phyloP scores from a whole-genome alignment of 768 basidiomycete species.

The Boletus pseudo-olivaceus region DNA sequence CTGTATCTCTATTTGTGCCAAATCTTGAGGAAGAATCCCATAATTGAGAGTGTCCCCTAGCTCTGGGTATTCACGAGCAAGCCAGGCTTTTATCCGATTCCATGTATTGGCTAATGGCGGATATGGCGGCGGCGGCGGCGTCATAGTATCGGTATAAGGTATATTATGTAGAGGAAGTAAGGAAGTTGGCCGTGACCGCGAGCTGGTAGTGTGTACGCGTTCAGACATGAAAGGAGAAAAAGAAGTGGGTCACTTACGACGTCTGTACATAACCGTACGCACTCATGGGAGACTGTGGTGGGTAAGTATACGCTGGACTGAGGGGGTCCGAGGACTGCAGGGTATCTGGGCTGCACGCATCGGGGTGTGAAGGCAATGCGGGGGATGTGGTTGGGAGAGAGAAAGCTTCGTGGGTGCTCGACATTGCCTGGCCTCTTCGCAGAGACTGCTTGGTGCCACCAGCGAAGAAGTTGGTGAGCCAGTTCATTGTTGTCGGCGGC shows the following conservation, averaged over 20 bases:
- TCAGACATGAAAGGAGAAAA: constrained; percentile 6
- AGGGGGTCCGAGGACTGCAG: constrained; percentile 47
- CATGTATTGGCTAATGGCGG: constrained; percentile 83
- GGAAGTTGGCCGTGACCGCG: constrained; percentile 47
- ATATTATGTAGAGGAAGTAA: constrained; percentile 69
- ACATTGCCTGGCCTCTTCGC: constrained; percentile 63
- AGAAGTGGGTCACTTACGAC: constrained; percentile 38
- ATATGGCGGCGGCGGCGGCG: constrained; percentile 45
- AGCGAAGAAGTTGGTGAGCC: constrained; percentile 67
- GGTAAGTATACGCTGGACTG: constrained; percentile 69
- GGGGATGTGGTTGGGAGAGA: constrained; percentile 77
- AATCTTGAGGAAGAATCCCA: constrained; percentile 76
- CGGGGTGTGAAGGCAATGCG: constrained; percentile 47
- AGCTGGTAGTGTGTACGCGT: constrained; percentile 23
- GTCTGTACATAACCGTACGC: constrained; percentile 61
- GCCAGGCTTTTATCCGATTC: constrained; percentile 79
- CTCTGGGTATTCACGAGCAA: constrained; percentile 85
- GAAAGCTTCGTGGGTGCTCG: constrained; percentile 84
- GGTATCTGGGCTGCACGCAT: constrained; percentile 56
- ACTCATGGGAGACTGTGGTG: constrained; percentile 54
- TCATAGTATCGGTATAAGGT: constrained; percentile 37
- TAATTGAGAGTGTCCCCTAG: constrained; percentile 94
- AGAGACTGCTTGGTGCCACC: constrained; percentile 45
- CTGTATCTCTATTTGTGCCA: constrained; percentile 78
- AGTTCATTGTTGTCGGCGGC: constrained; percentile 52